Evolutionary conservation across 139 green algal genomes (phyloP).

Genomic region (Volvox reticuliferus): DNA sequence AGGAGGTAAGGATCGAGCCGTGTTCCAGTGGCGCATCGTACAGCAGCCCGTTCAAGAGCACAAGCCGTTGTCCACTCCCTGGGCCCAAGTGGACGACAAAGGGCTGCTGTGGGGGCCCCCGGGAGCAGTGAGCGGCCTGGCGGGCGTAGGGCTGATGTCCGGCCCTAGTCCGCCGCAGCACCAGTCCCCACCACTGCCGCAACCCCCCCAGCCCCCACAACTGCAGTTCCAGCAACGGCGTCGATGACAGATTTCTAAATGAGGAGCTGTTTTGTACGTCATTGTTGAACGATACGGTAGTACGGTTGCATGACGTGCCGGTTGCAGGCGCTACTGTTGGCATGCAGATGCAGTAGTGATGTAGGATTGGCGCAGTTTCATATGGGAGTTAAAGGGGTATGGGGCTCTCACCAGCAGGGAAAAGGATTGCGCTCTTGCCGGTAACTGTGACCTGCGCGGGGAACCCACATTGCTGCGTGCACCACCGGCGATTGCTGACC

Average conservation of each 20-base stretch:
- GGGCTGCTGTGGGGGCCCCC: conserved; percentile 24
- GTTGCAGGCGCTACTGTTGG: no score
- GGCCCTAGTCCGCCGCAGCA: background rate
- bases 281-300: background rate
- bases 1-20: conserved; percentile 53
- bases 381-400: no score
- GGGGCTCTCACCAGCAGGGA: no score
- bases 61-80: background rate
- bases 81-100: conserved; percentile 14
- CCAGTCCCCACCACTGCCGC: background rate
- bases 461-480: no score
- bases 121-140: background rate
- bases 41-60: background rate
- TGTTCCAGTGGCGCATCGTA: conserved; percentile 58
- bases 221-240: background rate
- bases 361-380: no score
- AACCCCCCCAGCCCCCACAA: background rate
- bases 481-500: no score
- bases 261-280: background rate
- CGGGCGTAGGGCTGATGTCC: background rate
- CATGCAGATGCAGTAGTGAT: no score
- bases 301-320: background rate
- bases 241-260: no score
- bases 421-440: no score
- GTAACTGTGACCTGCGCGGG: no score